Evolutionary conservation across 495 filamentous ascomycete species (phyloP), one percentile per base, ranked within the genome.

Genomic region (Neurospora sp.): DNA sequence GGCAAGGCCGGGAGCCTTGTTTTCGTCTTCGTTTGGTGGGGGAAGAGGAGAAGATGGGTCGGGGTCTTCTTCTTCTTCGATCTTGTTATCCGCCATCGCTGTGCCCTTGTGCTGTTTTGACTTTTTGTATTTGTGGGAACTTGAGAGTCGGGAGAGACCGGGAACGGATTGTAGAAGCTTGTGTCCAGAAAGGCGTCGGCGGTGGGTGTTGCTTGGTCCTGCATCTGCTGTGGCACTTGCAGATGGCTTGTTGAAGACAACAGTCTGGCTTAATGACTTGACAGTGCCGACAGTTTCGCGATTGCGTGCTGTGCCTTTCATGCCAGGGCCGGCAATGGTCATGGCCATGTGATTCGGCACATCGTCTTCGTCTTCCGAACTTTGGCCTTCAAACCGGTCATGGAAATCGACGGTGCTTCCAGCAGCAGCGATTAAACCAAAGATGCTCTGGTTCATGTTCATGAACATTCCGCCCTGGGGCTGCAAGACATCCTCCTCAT

Each of bases 381-480:
- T 91, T 48, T 89, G 88, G 39, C 90, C 91, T 75, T 96, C 92
- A 79, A 97, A 96, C 41, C 92, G 88, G 71, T 91, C 87, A 79
- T 91, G 89, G 79, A 95, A 93, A 79, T 95, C 91, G 27, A 90
- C 90, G 69, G 88, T 88, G 71, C 92, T 93, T 7, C 93, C 93
- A 46, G 93, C 94, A n/a, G 93, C 92, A 18, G 94, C 93, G 74
- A 99, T 94, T 82, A 99, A 87, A 71, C 93, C 94, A 81, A 98
- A 97, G 70, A 99, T 88, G 70, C 93, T 95, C 83, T 98, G 94
- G 81, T 98, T 95, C 92, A 97, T 92, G 75, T 93, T 92, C 85
- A 86, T 85, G 66, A 84, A 83, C 78, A 86, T 84, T 69, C 82
- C 79, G 9, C 84, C 80, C 4, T 90, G 89, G 31, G 90, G 90